These are phyloP conservation scores for Samsoniella hepiali DNA, from an alignment of 2,329 filamentous ascomycete genomes.

Conservation along the genomic window DNA sequence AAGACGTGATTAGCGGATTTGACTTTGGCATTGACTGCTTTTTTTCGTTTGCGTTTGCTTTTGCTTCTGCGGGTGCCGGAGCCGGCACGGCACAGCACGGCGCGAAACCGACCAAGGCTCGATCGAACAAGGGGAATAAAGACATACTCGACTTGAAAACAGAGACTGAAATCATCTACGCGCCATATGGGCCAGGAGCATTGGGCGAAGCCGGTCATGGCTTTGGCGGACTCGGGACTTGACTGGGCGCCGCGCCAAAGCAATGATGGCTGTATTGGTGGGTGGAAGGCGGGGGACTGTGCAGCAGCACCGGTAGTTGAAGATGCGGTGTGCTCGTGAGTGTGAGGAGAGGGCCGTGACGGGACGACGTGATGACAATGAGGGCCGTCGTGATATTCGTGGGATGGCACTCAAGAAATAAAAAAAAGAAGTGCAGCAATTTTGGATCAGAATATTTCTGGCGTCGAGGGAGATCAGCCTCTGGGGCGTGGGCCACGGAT, in stretches of 20 bases:
- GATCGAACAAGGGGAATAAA: not conserved
- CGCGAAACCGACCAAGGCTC: not conserved
- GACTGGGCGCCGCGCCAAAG: slow-evolving; percentile 2
- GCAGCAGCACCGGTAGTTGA: slow-evolving; percentile 3
- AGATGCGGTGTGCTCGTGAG: not conserved
- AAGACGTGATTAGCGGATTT: slow-evolving; percentile 15
- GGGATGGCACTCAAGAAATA: not conserved
- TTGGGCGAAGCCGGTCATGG: slow-evolving; percentile 48
- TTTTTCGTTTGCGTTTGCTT: too few relatives aligned
- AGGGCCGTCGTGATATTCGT: not conserved
- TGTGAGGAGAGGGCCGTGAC: not conserved
- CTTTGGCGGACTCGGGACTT: slow-evolving; percentile 3
- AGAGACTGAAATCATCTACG: slow-evolving; percentile 60
- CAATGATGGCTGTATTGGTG: slow-evolving; percentile 4
- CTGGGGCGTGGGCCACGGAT: too few relatives aligned
- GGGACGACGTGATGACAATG: not conserved
- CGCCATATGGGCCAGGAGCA: slow-evolving; percentile 60
- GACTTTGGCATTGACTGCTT: not conserved
- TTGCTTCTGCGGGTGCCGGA: not conserved
- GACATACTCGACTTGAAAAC: slow-evolving; percentile 40
- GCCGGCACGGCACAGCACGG: slow-evolving; percentile 10
- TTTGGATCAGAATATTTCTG: not conserved
- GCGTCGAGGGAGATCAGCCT: not conserved
- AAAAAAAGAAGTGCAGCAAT: not conserved
- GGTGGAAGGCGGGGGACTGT: not conserved